Evolutionary conservation across 306 rosid species (phyloP).

Genomic region (Castanospermum australe): DNA sequence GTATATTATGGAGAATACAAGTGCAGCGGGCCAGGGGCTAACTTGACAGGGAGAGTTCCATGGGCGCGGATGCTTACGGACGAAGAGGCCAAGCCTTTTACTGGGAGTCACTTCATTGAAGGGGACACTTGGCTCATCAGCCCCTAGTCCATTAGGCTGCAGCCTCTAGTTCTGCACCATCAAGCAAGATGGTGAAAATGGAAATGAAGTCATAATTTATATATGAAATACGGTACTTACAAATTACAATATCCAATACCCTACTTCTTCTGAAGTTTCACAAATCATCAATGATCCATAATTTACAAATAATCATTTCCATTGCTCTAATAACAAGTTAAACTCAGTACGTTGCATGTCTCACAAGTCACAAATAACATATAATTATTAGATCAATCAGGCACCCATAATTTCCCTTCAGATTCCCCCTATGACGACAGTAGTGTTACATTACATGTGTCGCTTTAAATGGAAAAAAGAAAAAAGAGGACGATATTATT

Average conservation of each 20-base stretch:
- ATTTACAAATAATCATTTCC: background rate
- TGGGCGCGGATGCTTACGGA: slow-evolving; percentile 60
- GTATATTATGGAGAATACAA: slow-evolving; percentile 77
- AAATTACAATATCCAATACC: background rate
- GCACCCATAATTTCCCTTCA: background rate
- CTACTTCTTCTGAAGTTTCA: background rate
- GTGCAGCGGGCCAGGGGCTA: slow-evolving; percentile 83
- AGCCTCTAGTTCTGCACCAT: background rate
- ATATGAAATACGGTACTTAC: background rate
- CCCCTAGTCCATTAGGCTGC: slow-evolving; percentile 9
- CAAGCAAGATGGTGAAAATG: background rate
- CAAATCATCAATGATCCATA: too few species aligned
- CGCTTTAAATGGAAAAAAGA: background rate
- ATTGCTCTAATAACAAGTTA: background rate
- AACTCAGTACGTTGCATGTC: background rate
- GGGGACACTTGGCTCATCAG: slow-evolving; percentile 62
- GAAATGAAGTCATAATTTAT: background rate
- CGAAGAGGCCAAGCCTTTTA: slow-evolving; percentile 62
- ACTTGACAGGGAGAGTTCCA: slow-evolving; percentile 53
- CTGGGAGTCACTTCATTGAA: slow-evolving; percentile 54
- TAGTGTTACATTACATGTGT: background rate
- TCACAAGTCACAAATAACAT: background rate
- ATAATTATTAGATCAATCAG: too few species aligned
- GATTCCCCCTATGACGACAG: background rate
- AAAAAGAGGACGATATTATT: background rate